These are phyloP conservation scores for Penicillium psychrofluorescens DNA, from an alignment of 495 filamentous ascomycete genomes.

Conservation along the genomic window DNA sequence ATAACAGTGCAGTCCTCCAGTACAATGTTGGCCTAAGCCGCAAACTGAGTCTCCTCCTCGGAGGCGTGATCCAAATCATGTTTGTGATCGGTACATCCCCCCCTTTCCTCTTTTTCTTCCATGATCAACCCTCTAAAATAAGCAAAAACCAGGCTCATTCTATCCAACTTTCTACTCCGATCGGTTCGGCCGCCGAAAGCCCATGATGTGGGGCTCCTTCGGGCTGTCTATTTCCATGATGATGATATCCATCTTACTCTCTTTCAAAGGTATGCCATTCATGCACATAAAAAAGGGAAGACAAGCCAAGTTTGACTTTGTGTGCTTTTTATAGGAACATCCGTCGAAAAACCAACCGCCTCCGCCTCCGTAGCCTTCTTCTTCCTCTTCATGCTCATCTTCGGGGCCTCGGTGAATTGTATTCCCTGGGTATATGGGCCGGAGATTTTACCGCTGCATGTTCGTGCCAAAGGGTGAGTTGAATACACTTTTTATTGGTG, in stretches of 20 bases:
- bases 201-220: constrained; percentile 45
- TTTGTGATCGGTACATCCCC: constrained; percentile 21
- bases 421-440: constrained; percentile 43
- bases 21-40: constrained; percentile 40
- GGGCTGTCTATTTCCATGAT: constrained; percentile 39
- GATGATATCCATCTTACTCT: constrained; percentile 38
- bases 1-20: constrained; percentile 28
- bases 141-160: constrained; percentile 16
- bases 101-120: not conserved
- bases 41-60: constrained; percentile 39
- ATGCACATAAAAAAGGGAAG: not conserved
- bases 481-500: not conserved
- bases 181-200: constrained; percentile 42
- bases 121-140: not conserved
- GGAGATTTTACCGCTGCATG: constrained; percentile 37
- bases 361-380: constrained; percentile 35
- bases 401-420: constrained; percentile 41
- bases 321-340: constrained; percentile 7
- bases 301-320: not conserved
- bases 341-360: constrained; percentile 22
- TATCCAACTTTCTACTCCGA: constrained; percentile 32
- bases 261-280: constrained; percentile 7
- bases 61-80: constrained; percentile 38
- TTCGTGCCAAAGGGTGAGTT: constrained; percentile 31
- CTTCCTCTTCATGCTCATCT: constrained; percentile 42